Evolutionary conservation across 805 yeast species (phyloP), one percentile per base, ranked within the genome.

Genomic region (Candida caryicola): DNA sequence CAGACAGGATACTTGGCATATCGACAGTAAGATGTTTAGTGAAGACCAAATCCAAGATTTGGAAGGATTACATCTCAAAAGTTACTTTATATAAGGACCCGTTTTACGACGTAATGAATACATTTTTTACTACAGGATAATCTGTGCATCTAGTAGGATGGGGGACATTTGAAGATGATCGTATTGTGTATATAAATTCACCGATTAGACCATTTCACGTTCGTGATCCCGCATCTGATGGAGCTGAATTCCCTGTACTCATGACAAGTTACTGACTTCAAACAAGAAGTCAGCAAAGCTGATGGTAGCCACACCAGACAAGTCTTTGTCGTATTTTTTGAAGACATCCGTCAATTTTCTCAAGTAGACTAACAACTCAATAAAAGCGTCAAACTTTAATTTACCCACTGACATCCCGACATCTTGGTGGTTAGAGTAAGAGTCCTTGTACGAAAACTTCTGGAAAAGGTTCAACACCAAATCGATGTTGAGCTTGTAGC

Each of bases 1-100:
- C 4, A 76, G 98, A 47, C 95, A 90, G 41, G 99, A 91, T 52
- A 88, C 97, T 0, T 91, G 99, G 99, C 95, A 86, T 52, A 77
- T 88, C 42, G 99, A 91, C 57, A 75, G 84, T 43, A 71, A 71
- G 47, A 78, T 75, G 10, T 93, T 91, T 58, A 78, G 81, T 6
- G 77, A 74, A 34, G 86, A 82, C 4, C 95, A 91, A 60, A 68
- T 89, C 35, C 93, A 88, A 54, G 96, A 88, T 56, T 65, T 91
- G 31, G 99, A 91, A 59, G 99, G 99, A 29, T 96, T 91, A 3
- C 62, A 90, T 18, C 84, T 95, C 85, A 84, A 85, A 58, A 86
- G 95, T 56, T 91, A 93, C 56, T 90, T 88, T 60, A 88, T 91
- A 6, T 88, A 66, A 33, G 30, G 16, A 7, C 13, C n/a, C n/a